phyloP scores from a whole-genome alignment of 1,284 basidiomycete genomes.

The Irpex sp. region DNA sequence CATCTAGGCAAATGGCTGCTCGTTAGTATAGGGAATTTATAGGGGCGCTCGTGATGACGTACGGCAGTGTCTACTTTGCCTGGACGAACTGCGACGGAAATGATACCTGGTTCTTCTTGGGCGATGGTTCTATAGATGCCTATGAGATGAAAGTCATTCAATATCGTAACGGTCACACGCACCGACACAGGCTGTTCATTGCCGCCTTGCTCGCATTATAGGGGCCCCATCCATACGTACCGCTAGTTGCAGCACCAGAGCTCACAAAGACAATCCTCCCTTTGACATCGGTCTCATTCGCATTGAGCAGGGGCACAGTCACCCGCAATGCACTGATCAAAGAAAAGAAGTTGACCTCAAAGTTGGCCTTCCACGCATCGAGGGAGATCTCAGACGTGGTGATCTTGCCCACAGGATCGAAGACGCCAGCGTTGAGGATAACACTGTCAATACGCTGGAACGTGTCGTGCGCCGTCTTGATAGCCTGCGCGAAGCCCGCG shows the following conservation, averaged over 20 bases:
- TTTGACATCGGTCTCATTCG: constrained; percentile 40
- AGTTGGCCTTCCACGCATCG: constrained; percentile 59
- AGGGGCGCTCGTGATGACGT: constrained; percentile 20
- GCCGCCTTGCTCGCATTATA: constrained; percentile 85
- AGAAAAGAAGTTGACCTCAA: constrained; percentile 85
- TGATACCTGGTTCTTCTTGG: constrained; percentile 74
- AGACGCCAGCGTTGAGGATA: constrained; percentile 75
- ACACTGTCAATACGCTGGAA: constrained; percentile 70
- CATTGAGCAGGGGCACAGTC: constrained; percentile 64
- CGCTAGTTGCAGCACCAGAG: constrained; percentile 75
- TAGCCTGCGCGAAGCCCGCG: constrained; percentile 47
- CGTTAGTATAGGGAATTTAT: background rate
- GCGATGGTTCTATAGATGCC: constrained; percentile 62
- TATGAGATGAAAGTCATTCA: background rate
- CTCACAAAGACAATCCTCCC: constrained; percentile 79
- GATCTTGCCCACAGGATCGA: constrained; percentile 50
- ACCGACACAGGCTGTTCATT: constrained; percentile 81
- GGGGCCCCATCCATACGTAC: constrained; percentile 67
- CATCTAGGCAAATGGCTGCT: too few relatives aligned
- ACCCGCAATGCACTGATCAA: constrained; percentile 64
- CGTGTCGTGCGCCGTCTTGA: constrained; percentile 42
- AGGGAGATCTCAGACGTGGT: constrained; percentile 32
- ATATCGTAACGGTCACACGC: constrained; percentile 9
- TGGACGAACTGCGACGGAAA: constrained; percentile 75
- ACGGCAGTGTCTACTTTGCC: constrained; percentile 82